These are phyloP conservation scores for Epichloe aotearoae DNA, from an alignment of 2,329 filamentous ascomycete genomes.

Conservation along the genomic window DNA sequence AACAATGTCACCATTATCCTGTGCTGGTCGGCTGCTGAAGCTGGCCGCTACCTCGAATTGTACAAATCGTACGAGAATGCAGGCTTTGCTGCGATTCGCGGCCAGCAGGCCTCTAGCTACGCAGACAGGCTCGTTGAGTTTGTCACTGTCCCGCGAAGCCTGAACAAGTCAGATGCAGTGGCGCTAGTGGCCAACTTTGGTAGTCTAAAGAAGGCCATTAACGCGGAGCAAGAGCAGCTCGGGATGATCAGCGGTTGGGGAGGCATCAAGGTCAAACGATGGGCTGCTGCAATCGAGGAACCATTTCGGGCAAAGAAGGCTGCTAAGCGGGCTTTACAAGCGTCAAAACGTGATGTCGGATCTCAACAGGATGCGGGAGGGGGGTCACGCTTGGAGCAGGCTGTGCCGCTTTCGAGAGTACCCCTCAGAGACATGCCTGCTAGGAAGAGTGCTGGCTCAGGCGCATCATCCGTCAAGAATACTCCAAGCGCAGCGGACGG, in stretches of 20 bases:
- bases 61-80: slow-evolving; percentile 94
- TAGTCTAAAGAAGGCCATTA: slow-evolving; percentile 72
- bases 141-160: slow-evolving; percentile 72
- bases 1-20: slow-evolving; percentile 87
- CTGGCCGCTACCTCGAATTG: slow-evolving; percentile 82
- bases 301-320: slow-evolving; percentile 68
- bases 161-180: slow-evolving; percentile 92
- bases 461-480: slow-evolving; percentile 1
- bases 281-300: slow-evolving; percentile 70
- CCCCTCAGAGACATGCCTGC: slow-evolving; percentile 27
- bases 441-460: neutral
- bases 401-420: slow-evolving; percentile 26
- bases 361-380: slow-evolving; percentile 9
- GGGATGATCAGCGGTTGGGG: slow-evolving; percentile 84
- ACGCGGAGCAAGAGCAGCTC: slow-evolving; percentile 77
- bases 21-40: slow-evolving; percentile 90
- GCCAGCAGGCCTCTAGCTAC: slow-evolving; percentile 72
- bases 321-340: slow-evolving; percentile 30
- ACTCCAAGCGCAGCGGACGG: slow-evolving; percentile 4
- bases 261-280: slow-evolving; percentile 82
- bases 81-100: slow-evolving; percentile 64
- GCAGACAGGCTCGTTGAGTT: slow-evolving; percentile 84
- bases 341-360: slow-evolving; percentile 5
- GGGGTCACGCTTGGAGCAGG: slow-evolving; percentile 22
- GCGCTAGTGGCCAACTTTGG: slow-evolving; percentile 87